Evolutionary conservation across 805 yeast genomes (phyloP).

Genomic region (Candida alai): DNA sequence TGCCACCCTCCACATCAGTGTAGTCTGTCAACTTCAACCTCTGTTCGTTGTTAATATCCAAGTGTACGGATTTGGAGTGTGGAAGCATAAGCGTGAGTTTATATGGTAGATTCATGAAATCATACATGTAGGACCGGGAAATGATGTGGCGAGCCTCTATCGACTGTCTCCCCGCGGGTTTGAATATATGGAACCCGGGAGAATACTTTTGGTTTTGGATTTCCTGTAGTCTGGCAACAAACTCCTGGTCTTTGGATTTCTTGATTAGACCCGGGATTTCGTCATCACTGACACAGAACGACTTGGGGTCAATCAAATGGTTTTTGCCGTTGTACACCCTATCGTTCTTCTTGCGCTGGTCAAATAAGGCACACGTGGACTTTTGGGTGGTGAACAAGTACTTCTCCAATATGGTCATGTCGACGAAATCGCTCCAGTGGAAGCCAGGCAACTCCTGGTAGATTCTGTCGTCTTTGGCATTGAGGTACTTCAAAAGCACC

Average conservation of each 20-base stretch:
- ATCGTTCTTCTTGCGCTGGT: conserved; percentile 12
- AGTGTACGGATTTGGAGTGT: conserved; percentile 10
- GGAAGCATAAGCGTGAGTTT: conserved; percentile 30
- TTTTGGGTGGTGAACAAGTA: conserved; percentile 14
- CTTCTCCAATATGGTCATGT: conserved; percentile 19
- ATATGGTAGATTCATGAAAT: conserved; percentile 38
- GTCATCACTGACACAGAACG: conserved; percentile 24
- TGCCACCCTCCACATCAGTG: conserved; percentile 1
- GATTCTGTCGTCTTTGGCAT: conserved; percentile 9
- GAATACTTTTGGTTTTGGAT: conserved; percentile 11
- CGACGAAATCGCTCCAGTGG: conserved; percentile 33
- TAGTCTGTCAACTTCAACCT: conserved; percentile 4
- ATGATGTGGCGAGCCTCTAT: conserved; percentile 25
- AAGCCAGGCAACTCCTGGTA: conserved; percentile 17
- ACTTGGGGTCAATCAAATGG: conserved; percentile 13
- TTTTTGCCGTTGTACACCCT: conserved; percentile 9
- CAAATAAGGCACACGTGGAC: conserved; percentile 17
- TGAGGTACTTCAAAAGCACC: conserved; percentile 16
- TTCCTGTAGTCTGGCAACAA: conserved; percentile 4
- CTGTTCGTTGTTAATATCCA: conserved; percentile 11
- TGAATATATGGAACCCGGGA: conserved; percentile 38
- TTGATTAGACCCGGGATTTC: conserved; percentile 10
- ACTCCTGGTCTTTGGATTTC: not conserved
- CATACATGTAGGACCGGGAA: conserved; percentile 37
- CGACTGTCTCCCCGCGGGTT: conserved; percentile 29